A percentile compares a stretch with the other conserved stretches of the same genome.
phyloP scores from a whole-genome alignment of 2,329 filamentous ascomycete genomes.

The Neofusicoccum sp. region DNA sequence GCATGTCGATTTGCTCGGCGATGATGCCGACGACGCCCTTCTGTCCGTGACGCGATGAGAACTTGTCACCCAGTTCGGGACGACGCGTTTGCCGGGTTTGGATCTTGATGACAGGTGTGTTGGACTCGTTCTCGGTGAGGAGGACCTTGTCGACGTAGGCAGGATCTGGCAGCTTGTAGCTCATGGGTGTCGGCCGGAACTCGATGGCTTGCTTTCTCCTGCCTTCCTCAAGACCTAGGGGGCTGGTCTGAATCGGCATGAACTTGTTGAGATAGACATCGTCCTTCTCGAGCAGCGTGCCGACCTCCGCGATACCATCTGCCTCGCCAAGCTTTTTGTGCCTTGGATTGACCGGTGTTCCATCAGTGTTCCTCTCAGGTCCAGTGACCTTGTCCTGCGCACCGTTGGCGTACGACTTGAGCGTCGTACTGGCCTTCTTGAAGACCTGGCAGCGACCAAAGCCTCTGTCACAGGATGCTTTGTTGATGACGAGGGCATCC shows the following conservation, averaged over 20 bases:
- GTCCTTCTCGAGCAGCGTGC: conserved; percentile 71
- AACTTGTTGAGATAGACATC: conserved; percentile 92
- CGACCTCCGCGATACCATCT: conserved; percentile 89
- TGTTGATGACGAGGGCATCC: conserved; percentile 94
- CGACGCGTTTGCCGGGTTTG: conserved; percentile 93
- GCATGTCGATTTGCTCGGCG: conserved; percentile 93
- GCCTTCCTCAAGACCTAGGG: conserved; percentile 59
- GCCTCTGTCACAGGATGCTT: conserved; percentile 89
- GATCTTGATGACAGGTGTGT: conserved; percentile 85
- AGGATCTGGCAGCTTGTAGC: conserved; percentile 80
- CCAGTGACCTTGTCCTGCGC: conserved; percentile 54
- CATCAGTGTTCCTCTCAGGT: conserved; percentile 60
- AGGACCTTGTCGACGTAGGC: conserved; percentile 96
- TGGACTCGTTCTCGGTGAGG: conserved; percentile 83
- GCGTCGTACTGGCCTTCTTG: conserved; percentile 82
- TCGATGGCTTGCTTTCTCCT: conserved; percentile 34
- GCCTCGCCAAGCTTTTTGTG: conserved; percentile 68
- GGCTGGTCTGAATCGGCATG: conserved; percentile 73
- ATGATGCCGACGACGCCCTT: conserved; percentile 98
- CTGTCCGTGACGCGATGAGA: conserved; percentile 96
- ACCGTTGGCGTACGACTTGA: conserved; percentile 87
- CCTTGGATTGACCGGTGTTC: conserved; percentile 49
- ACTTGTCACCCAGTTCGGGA: conserved; percentile 96
- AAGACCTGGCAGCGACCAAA: conserved; percentile 98
- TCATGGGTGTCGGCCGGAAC: conserved; percentile 64